phyloP scores from a whole-genome alignment of 495 filamentous ascomycete genomes.

The Xylaria curta region DNA sequence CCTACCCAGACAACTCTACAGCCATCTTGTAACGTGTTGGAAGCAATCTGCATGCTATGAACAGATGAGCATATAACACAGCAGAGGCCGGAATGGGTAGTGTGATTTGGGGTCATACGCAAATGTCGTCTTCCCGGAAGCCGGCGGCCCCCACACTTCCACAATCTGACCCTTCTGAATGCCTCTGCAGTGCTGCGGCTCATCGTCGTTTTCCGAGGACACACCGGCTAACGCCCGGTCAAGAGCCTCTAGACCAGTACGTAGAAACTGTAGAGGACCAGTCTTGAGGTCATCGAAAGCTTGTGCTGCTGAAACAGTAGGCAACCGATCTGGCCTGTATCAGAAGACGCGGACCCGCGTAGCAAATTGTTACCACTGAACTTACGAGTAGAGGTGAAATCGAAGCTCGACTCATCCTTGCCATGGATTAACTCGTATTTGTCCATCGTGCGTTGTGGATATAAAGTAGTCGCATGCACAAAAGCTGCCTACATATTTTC shows the following conservation, averaged over 20 bases:
- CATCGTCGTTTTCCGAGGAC: conserved; percentile 30
- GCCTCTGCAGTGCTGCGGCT: conserved; percentile 51
- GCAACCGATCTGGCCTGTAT: conserved; percentile 68
- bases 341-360: conserved; percentile 1
- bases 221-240: conserved; percentile 58
- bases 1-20: conserved; percentile 84
- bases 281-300: conserved; percentile 70
- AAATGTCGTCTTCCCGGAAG: conserved; percentile 84
- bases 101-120: conserved; percentile 58
- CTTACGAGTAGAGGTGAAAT: conserved; percentile 49
- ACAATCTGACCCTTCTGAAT: conserved; percentile 79
- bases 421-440: conserved; percentile 52
- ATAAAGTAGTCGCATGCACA: neutral
- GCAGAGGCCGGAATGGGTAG: neutral
- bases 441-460: conserved; percentile 42
- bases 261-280: conserved; percentile 57
- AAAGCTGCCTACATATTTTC: conserved; percentile 22
- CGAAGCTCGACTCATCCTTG: conserved; percentile 55
- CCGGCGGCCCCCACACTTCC: conserved; percentile 89
- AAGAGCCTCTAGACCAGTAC: conserved; percentile 70
- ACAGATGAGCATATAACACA: conserved; percentile 22
- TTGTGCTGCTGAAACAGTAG: conserved; percentile 88
- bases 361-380: neutral
- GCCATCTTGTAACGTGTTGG: conserved; percentile 66
- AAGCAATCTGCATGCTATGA: conserved; percentile 69